These are phyloP conservation scores for Mucor racemosus DNA, from an alignment of 371 early-diverging fungal genomes.

Conservation along the genomic window DNA sequence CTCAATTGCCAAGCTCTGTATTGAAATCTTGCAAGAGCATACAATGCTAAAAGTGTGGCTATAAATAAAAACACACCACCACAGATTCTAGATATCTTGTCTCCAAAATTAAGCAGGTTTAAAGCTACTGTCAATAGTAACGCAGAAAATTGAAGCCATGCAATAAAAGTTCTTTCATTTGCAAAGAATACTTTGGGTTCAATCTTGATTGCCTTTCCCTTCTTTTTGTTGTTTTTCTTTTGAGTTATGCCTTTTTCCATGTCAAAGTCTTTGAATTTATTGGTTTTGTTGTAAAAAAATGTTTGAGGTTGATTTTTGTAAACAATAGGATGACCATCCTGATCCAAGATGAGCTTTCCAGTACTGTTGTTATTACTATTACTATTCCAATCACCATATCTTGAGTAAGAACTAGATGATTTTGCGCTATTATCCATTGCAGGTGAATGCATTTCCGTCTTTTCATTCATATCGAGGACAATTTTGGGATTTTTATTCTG, in stretches of 20 bases:
- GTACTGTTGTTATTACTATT: neutral
- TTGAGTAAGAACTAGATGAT: neutral
- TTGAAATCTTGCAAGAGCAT: conserved; percentile 88
- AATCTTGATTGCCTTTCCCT: conserved; percentile 67
- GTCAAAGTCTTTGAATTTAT: neutral
- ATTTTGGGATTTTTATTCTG: neutral
- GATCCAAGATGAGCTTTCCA: conserved; percentile 1
- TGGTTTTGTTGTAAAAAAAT: neutral
- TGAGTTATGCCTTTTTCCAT: neutral
- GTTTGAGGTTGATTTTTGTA: neutral
- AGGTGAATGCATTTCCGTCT: conserved; percentile 4
- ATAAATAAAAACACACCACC: conserved; percentile 83
- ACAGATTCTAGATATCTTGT: conserved; percentile 66
- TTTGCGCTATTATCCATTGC: neutral
- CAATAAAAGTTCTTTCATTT: conserved; percentile 98
- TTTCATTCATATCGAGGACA: neutral
- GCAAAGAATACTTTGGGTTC: conserved; percentile 99
- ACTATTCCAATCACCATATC: neutral
- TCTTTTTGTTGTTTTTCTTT: neutral
- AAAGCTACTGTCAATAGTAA: conserved; percentile 79
- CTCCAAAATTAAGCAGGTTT: conserved; percentile 88
- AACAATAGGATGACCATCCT: neutral
- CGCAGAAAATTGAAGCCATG: conserved; percentile 84
- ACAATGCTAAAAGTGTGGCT: conserved; percentile 78
- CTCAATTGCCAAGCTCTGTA: conserved; percentile 71